Evolutionary conservation across 2,329 filamentous ascomycete genomes (phyloP).

Genomic region (Camillea tinctor): DNA sequence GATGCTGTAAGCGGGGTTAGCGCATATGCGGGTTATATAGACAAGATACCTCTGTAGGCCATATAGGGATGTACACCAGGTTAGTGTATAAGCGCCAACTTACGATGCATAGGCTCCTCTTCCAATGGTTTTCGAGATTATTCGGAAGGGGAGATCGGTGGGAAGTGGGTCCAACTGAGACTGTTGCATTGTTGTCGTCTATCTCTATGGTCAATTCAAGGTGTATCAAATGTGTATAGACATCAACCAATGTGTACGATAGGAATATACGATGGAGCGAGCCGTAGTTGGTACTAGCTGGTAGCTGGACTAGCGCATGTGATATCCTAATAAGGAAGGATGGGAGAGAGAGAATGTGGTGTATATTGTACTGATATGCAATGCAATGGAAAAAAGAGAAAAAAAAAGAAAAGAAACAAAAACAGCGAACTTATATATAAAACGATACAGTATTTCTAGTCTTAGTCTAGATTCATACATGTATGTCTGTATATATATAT

Average conservation of each 20-base stretch:
- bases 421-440: too few relatives aligned
- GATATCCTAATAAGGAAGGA: slow-evolving; percentile 2
- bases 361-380: too few relatives aligned
- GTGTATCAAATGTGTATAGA: not conserved
- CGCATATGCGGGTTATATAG: not conserved
- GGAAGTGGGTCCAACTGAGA: slow-evolving; percentile 90
- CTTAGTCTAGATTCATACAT: too few relatives aligned
- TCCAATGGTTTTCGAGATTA: slow-evolving; percentile 95
- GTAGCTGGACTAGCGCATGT: not conserved
- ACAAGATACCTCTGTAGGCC: too few relatives aligned
- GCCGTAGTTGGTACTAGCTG: slow-evolving; percentile 8
- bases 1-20: slow-evolving; percentile 56
- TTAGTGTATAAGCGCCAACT: slow-evolving; percentile 28
- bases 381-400: too few relatives aligned
- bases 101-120: slow-evolving; percentile 97
- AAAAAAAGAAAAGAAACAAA: too few relatives aligned
- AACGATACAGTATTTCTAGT: too few relatives aligned
- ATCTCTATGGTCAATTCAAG: slow-evolving; percentile 10
- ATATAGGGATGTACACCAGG: too few relatives aligned
- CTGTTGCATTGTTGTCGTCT: slow-evolving; percentile 54
- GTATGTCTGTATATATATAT: too few relatives aligned
- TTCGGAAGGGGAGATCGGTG: slow-evolving; percentile 80
- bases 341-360: slow-evolving; percentile 1
- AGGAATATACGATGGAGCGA: slow-evolving; percentile 1
- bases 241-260: not conserved